phyloP scores from a whole-genome alignment of 2,329 filamentous ascomycete species.

The Tetracladium maxilliforme region DNA sequence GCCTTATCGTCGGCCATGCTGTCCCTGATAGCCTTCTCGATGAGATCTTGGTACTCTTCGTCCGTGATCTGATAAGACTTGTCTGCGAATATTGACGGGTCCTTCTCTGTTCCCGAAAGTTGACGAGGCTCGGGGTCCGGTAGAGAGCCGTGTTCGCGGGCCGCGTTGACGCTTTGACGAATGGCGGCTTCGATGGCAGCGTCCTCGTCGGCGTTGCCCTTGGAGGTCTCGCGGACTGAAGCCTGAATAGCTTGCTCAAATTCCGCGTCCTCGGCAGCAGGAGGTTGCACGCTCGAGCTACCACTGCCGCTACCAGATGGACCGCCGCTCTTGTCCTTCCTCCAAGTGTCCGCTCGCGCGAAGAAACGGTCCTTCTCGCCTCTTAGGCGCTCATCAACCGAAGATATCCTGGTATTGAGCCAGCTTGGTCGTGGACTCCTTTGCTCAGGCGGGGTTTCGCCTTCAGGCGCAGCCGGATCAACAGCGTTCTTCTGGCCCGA shows the following conservation, averaged over 20 bases:
- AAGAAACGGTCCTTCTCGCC: constrained; percentile 11
- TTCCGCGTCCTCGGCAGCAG: constrained; percentile 33
- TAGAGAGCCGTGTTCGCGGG: too few species aligned
- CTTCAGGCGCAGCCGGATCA: constrained; percentile 12
- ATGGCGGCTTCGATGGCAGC: constrained; percentile 58
- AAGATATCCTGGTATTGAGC: constrained; percentile 29
- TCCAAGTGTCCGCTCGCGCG: constrained; percentile 4
- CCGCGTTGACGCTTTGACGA: constrained; percentile 58
- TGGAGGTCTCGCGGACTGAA: constrained; percentile 56
- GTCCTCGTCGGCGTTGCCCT: constrained; percentile 56
- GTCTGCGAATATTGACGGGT: constrained; percentile 11
- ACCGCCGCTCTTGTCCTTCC: constrained; percentile 7
- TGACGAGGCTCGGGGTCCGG: too few species aligned
- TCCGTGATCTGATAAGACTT: constrained; percentile 1
- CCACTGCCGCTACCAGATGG: constrained; percentile 4
- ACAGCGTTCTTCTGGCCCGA: too few species aligned
- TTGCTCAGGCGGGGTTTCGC: constrained; percentile 19
- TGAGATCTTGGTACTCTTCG: constrained; percentile 25
- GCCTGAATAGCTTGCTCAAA: constrained; percentile 58
- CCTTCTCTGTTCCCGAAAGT: constrained; percentile 34
- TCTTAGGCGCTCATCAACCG: constrained; percentile 26
- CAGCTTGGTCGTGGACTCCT: constrained; percentile 15
- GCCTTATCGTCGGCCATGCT: constrained; percentile 31
- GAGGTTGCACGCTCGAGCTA: too few species aligned
- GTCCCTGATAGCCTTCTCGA: constrained; percentile 32